A percentile compares a stretch with the other conserved stretches of the same genome.
These are phyloP conservation scores for Ascochyta clinopodiicola DNA, from an alignment of 2,329 filamentous ascomycete species.

Conservation along the genomic window DNA sequence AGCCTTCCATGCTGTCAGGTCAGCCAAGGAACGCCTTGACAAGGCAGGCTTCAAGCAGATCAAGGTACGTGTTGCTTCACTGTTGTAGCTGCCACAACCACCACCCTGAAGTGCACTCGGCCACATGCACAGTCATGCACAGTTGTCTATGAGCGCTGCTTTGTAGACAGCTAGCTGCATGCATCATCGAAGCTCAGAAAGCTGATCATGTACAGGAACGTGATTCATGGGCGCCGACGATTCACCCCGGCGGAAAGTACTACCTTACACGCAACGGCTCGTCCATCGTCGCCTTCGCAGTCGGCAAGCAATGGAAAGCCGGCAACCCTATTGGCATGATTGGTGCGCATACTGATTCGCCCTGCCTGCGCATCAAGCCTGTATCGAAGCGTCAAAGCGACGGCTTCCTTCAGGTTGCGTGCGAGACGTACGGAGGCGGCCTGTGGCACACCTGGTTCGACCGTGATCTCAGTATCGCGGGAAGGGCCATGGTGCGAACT, in stretches of 20 bases:
- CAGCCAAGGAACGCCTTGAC: conserved; percentile 75
- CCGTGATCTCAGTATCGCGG: conserved; percentile 88
- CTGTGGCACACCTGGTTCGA: conserved; percentile 99
- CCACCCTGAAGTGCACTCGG: neutral
- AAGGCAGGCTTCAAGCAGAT: conserved; percentile 87
- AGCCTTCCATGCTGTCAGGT: conserved; percentile 95
- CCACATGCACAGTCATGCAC: neutral
- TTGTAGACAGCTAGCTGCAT: neutral
- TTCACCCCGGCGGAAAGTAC: conserved; percentile 91
- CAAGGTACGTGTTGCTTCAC: conserved; percentile 57
- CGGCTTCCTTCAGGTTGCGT: conserved; percentile 91
- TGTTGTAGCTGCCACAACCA: neutral
- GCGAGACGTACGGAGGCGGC: conserved; percentile 95
- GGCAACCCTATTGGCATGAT: conserved; percentile 92
- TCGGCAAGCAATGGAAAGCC: conserved; percentile 88
- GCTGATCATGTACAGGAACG: conserved; percentile 66
- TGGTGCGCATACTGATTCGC: conserved; percentile 95
- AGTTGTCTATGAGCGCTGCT: neutral
- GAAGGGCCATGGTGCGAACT: conserved; percentile 81
- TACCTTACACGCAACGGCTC: conserved; percentile 93
- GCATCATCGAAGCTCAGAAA: neutral
- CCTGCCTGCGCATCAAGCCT: conserved; percentile 89
- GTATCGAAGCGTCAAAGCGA: conserved; percentile 86
- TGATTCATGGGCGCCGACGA: conserved; percentile 81
- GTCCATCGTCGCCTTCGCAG: conserved; percentile 89